Percentiles rank a stretch among this genome's conserved stretches.
phyloP scores from a whole-genome alignment of 768 basidiomycete species.

The Rubroboletus pulcherrimus region DNA sequence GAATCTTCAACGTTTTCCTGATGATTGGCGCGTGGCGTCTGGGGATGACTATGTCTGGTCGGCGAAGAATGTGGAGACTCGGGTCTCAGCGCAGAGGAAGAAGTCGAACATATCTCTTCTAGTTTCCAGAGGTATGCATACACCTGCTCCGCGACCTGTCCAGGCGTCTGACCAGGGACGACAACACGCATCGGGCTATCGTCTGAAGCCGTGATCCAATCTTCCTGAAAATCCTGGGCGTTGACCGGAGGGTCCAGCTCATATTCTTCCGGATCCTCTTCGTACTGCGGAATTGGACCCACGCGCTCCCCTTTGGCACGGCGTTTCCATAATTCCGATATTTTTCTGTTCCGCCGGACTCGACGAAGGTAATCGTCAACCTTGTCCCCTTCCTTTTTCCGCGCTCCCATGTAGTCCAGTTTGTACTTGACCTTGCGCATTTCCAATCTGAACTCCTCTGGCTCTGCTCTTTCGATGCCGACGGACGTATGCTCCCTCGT shows the following conservation, averaged over 20 bases:
- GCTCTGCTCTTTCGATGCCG: conserved; percentile 35
- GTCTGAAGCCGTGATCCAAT: conserved; percentile 36
- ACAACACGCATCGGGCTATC: conserved; percentile 33
- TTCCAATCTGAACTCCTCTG: conserved; percentile 44
- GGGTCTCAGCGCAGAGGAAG: background rate
- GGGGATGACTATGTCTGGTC: background rate
- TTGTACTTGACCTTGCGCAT: conserved; percentile 55
- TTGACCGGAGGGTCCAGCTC: conserved; percentile 31
- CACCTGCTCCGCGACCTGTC: conserved; percentile 21
- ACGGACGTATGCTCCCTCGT: conserved; percentile 29
- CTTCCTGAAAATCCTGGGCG: conserved; percentile 30
- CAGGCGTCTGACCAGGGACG: conserved; percentile 34
- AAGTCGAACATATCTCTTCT: conserved; percentile 12
- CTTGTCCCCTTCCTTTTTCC: conserved; percentile 34
- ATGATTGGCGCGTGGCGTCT: background rate
- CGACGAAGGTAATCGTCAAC: conserved; percentile 28
- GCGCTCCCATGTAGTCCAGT: conserved; percentile 43
- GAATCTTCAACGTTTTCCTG: background rate
- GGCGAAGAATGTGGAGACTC: background rate
- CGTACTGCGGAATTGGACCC: conserved; percentile 30
- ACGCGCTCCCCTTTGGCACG: conserved; percentile 28
- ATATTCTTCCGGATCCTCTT: conserved; percentile 33
- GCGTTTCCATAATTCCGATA: conserved; percentile 24
- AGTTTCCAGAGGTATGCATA: conserved; percentile 19
- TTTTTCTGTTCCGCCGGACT: conserved; percentile 28